Evolutionary conservation across 306 rosid species (phyloP), one percentile per base, ranked within the genome.

Genomic region (Cicer pinnatifidum): DNA sequence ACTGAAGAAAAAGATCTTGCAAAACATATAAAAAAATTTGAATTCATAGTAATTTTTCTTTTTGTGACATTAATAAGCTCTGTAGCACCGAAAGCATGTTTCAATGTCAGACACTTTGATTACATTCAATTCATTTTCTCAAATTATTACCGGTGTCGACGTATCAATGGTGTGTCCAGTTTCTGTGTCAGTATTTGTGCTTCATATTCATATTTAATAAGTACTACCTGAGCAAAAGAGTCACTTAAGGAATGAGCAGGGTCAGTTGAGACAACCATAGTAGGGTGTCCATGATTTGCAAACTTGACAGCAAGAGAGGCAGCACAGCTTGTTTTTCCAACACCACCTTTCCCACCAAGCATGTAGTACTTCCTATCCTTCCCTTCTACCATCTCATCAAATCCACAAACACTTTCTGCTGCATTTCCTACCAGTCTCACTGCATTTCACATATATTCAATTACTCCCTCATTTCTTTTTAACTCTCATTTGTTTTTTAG

Each of bases 231-330:
- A n/a, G 90, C 93, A 84, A 92, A 92, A 23, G 97, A 92, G 82
- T 92, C 97, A 72, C 97, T 92, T 76, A 92, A 88, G 65, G 97
- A 92, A 78, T 92, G 97, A 54, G 97, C 96, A 19, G 97, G 97
- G 76, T 92, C 97, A 67, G 97, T 92, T 51, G 97, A 92, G 46
- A 92, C 96, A 60, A 92, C 96, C 43, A 92, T 83, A 74, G 97
- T 92, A 20, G 97, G 96, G 72, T 92, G 97, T 17, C 97, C 97
- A 62, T 80, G 87, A 77, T 89, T 89, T 40, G 97, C 93, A 46
- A 92, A 92, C 68, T 85, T 89, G 41, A 92, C 91, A 9, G 97
- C 97, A 66, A 92, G 87, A 23, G 85, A 82, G 10, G 85, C 82
- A 33, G 85, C 85, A 51, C 85, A 82, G 69, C 73, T 82, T 67